phyloP scores from a whole-genome alignment of 2,329 filamentous ascomycete species.

The Sarocladium kiliense region DNA sequence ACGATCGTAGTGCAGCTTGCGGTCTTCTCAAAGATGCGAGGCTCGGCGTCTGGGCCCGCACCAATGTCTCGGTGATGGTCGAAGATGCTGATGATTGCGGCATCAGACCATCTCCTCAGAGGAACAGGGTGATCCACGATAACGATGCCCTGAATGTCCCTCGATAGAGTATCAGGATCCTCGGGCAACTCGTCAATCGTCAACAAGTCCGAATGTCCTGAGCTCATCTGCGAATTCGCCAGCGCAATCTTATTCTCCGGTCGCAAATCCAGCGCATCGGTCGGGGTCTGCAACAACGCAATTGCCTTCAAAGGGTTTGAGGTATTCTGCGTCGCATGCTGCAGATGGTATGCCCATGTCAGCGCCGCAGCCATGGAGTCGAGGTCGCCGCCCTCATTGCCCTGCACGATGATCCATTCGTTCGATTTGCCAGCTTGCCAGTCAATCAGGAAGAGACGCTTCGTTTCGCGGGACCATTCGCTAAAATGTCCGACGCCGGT shows the following conservation, averaged over 20 bases:
- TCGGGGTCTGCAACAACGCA: slow-evolving; percentile 39
- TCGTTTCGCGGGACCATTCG: slow-evolving; percentile 40
- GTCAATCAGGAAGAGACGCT: slow-evolving; percentile 39
- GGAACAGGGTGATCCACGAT: slow-evolving; percentile 38
- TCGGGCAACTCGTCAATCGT: slow-evolving; percentile 42
- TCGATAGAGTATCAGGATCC: slow-evolving; percentile 35
- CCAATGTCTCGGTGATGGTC: slow-evolving; percentile 40
- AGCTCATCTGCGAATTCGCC: slow-evolving; percentile 38
- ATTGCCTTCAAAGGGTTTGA: slow-evolving; percentile 38
- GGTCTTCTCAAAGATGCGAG: slow-evolving; percentile 36
- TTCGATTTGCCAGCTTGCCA: slow-evolving; percentile 36
- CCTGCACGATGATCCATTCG: slow-evolving; percentile 40
- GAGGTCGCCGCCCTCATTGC: slow-evolving; percentile 24
- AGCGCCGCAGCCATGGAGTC: slow-evolving; percentile 28
- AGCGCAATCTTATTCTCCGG: slow-evolving; percentile 41
- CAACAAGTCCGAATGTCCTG: slow-evolving; percentile 38
- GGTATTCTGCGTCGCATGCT: slow-evolving; percentile 35
- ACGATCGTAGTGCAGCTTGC: slow-evolving; percentile 41
- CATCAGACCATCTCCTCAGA: slow-evolving; percentile 35
- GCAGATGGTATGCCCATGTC: slow-evolving; percentile 42
- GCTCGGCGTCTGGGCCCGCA: slow-evolving; percentile 32
- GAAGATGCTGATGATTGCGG: slow-evolving; percentile 38
- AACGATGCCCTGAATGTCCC: slow-evolving; percentile 37
- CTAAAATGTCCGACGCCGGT: slow-evolving; percentile 40
- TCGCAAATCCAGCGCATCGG: slow-evolving; percentile 38